Base-by-base conservation (phyloP, 306 rosid species). In the Mimosa bimucronata region DNA sequence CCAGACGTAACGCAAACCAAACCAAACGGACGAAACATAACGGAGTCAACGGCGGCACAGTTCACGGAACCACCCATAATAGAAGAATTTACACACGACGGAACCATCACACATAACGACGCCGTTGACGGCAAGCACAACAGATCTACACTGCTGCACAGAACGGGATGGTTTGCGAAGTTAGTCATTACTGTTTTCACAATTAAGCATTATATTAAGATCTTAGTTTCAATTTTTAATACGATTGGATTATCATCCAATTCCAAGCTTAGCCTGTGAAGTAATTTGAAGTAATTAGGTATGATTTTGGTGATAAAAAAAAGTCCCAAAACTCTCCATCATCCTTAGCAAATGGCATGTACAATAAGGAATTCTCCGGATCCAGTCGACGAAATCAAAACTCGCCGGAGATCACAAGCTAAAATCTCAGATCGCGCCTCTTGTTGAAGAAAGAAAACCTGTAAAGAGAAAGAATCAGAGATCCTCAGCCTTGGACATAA, bases 321-420 rank as follows among this genome's bases (percentile, higher is more conserved):
- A 34, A 18, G 87, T 88, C 94, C 89, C 77, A 81, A 81, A 84
- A 86, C 74, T 81, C 89, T 84, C 84, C 97, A 87, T 92, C 38
- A 34, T 34, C 97, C 90, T 92, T 87, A 89, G 88, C 90, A 86
- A 89, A 85, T 79, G 77, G 78, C 84, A 77, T 90, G 86, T 90
- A 88, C 92, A 90, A 86, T 28, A 19, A 75, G 73, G 76, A 76
- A 78, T 77, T 78, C 44, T 66, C 81, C 79, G 42, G 70, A 40
- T 77, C 80, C 77, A 86, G 48, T 67, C 76, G 46, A 73, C 66
- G 77, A 57, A 46, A 70, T 40, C 82, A 75, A 78, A 83, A 76
- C 85, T 89, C 84, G 81, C 85, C 87, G 82, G 81, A 83, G 75
- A 74, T 26, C 50, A 72, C 76, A 18, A 62, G 70, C 72, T 7